phyloP scores from a whole-genome alignment of 345 rosid genomes.

The Dipteronia dyeriana region DNA sequence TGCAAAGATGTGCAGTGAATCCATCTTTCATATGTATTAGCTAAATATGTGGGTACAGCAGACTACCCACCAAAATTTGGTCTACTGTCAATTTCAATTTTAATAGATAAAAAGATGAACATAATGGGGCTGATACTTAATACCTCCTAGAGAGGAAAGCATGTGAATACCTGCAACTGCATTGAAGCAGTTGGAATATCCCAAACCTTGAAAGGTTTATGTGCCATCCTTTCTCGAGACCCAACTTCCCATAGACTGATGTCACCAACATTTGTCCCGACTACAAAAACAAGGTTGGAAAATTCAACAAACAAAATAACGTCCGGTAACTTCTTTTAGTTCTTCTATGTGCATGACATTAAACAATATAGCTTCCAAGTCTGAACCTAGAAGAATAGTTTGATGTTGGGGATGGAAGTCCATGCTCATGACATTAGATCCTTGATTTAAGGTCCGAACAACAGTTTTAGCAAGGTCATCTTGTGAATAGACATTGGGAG shows the following conservation, averaged over 20 bases:
- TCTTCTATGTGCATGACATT: background rate
- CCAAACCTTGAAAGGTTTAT: slow-evolving; percentile 51
- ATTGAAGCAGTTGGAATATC: slow-evolving; percentile 36
- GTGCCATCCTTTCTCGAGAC: slow-evolving; percentile 40
- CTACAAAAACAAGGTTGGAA: slow-evolving; percentile 25
- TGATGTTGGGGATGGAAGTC: slow-evolving; percentile 58
- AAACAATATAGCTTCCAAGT: background rate
- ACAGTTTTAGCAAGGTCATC: slow-evolving; percentile 46
- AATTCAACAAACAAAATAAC: background rate
- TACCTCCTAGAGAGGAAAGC: background rate
- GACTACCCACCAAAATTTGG: background rate
- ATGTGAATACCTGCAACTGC: slow-evolving; percentile 40
- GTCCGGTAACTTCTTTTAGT: background rate
- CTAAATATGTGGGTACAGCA: background rate
- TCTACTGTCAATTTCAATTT: slow-evolving; percentile 5
- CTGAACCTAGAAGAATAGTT: slow-evolving; percentile 43
- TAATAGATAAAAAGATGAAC: background rate
- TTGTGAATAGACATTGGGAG: slow-evolving; percentile 53
- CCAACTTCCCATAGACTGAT: slow-evolving; percentile 51
- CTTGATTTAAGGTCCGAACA: slow-evolving; percentile 39
- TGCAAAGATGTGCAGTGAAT: background rate
- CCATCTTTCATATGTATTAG: background rate
- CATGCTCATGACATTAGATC: slow-evolving; percentile 56
- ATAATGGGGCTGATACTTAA: background rate
- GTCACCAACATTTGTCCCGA: slow-evolving; percentile 53